Conservation (phyloP, 768 basidiomycete species). For the Asterophora parasitica region DNA sequence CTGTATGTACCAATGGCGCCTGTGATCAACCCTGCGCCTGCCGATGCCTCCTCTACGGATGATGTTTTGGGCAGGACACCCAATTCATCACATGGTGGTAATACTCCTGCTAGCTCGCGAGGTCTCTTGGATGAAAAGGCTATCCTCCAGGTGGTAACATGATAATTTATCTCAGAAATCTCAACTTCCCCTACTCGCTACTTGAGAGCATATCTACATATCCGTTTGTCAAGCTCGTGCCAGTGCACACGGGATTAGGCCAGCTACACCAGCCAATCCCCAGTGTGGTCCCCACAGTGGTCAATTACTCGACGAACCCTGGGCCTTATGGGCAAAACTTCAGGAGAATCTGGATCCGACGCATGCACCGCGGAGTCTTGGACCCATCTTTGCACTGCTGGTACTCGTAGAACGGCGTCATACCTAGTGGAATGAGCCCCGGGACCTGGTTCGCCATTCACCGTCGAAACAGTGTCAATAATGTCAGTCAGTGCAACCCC, state of each 20-base stretch:
- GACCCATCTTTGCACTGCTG: slow-evolving; percentile 5
- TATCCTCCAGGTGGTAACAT: slow-evolving; percentile 7
- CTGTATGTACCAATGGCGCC: slow-evolving; percentile 17
- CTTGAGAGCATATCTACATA: not conserved
- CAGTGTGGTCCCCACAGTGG: slow-evolving; percentile 4
- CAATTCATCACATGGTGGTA: slow-evolving; percentile 55
- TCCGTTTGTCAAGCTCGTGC: too few relatives aligned
- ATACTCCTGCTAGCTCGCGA: slow-evolving; percentile 36
- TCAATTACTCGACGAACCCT: not conserved
- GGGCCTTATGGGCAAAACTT: not conserved
- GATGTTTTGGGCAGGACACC: slow-evolving; percentile 46
- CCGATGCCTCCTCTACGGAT: slow-evolving; percentile 20
- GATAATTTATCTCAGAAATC: slow-evolving; percentile 1
- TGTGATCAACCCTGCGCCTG: slow-evolving; percentile 11
- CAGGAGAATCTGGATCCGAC: slow-evolving; percentile 1
- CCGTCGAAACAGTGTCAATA: slow-evolving; percentile 2
- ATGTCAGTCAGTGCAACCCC: slow-evolving; percentile 18
- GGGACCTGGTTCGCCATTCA: slow-evolving; percentile 1
- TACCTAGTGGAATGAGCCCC: not conserved
- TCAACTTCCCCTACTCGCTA: not conserved
- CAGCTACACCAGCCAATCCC: slow-evolving; percentile 23
- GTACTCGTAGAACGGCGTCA: not conserved
- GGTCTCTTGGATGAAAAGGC: slow-evolving; percentile 19
- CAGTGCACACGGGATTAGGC: not conserved
- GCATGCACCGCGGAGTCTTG: slow-evolving; percentile 1